phyloP scores from a whole-genome alignment of 352 stramenopile species.

The Phytophthora idaei region DNA sequence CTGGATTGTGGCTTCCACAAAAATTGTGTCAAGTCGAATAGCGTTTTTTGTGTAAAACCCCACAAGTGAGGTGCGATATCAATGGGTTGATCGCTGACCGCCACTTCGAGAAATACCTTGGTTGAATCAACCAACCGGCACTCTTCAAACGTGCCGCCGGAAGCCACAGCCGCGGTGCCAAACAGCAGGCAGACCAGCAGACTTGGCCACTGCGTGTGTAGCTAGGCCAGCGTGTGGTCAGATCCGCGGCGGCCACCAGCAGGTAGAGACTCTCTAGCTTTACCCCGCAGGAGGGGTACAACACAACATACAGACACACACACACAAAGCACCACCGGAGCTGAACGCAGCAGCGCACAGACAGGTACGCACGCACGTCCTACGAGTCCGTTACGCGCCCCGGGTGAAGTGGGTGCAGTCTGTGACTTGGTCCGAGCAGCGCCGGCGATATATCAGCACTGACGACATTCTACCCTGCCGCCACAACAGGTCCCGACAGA shows the following conservation, averaged over 20 bases:
- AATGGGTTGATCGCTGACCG: background rate
- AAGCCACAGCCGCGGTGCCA: background rate
- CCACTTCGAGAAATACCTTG: conserved; percentile 9
- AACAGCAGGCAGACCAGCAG: conserved; percentile 12
- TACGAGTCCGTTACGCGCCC: conserved; percentile 7
- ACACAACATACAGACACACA: background rate
- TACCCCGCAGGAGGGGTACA: background rate
- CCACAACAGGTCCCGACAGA: background rate
- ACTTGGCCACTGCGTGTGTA: background rate
- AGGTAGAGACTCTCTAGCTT: background rate
- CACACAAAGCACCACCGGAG: background rate
- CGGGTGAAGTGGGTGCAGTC: conserved; percentile 5
- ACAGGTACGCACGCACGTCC: conserved; percentile 7
- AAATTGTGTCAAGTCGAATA: background rate
- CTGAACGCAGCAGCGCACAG: conserved; percentile 8
- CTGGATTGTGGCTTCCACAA: no score
- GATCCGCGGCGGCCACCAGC: background rate
- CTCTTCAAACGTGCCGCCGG: background rate
- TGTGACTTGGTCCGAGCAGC: background rate
- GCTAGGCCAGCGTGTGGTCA: background rate
- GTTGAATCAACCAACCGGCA: background rate
- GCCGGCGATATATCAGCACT: conserved; percentile 4
- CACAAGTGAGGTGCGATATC: background rate
- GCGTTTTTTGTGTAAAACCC: background rate
- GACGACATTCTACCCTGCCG: background rate